A percentile compares a stretch with the other conserved stretches of the same genome.
phyloP scores from a whole-genome alignment of 352 stramenopile species.

The Pythium folliculosum region DNA sequence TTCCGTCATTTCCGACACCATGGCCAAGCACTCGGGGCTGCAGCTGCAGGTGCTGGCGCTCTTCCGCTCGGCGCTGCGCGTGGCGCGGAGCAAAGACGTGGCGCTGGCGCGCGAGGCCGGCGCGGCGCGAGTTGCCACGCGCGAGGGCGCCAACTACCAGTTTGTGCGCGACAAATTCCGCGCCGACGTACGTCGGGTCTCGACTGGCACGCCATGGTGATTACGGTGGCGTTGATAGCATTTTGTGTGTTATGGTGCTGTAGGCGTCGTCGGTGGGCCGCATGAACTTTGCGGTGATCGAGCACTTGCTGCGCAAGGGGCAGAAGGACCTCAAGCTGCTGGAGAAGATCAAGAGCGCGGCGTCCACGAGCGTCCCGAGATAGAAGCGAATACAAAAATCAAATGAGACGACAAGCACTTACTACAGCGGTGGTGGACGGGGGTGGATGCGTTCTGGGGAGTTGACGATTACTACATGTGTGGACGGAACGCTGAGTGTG shows the following conservation, averaged over 20 bases:
- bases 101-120: constrained; percentile 26
- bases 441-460: too few species aligned
- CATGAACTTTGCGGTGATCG: constrained; percentile 81
- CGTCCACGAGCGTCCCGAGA: constrained; percentile 46
- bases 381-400: constrained; percentile 2
- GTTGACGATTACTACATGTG: too few species aligned
- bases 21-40: constrained; percentile 63
- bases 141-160: constrained; percentile 29
- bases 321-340: constrained; percentile 85
- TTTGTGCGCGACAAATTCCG: constrained; percentile 84
- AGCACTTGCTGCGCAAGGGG: constrained; percentile 85
- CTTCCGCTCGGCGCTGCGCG: constrained; percentile 63
- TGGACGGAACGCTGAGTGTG: too few species aligned
- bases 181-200: constrained; percentile 64
- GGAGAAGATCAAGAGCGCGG: constrained; percentile 59
- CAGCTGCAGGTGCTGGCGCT: constrained; percentile 78
- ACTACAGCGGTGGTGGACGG: too few species aligned
- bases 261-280: constrained; percentile 58
- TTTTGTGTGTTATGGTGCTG: neutral
- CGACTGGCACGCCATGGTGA: neutral
- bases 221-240: neutral
- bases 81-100: constrained; percentile 60
- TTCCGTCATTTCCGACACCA: neutral
- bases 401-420: constrained; percentile 4
- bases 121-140: neutral